Evolutionary conservation across 139 green algal species (phyloP), one percentile per base, ranked within the genome.

Genomic region (Marvania coccoides): DNA sequence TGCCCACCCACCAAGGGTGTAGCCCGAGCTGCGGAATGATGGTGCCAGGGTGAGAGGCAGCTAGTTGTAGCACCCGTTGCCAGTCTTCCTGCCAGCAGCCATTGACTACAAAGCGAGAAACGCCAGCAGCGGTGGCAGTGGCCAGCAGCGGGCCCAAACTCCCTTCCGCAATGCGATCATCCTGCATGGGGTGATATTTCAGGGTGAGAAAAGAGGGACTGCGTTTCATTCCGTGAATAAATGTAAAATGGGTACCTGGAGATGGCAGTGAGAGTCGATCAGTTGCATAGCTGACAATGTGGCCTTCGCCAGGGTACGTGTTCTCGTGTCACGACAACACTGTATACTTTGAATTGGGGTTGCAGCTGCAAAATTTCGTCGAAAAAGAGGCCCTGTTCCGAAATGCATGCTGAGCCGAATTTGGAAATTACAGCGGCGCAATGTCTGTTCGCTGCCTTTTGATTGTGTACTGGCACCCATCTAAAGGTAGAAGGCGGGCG

Each of bases 1-100:
- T 6, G 13, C 67, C 42, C 19, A 77, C 67, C 76, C 71, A 83
- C 75, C 75, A 85, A 8, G 78, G 78, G 40, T 85, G 78, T 14
- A 85, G 31, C 2, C 78, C 78, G 62, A 74, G 72, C 12, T 81
- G 73, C n/a, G 75, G 76, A 5, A 75, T 35, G 7, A 85, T 12
- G 12, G 1, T 6, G 40, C 31, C 19, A n/a, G 31, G 38, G 19
- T 72, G 29, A 33, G 46, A 5, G 1, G 37, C 45, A 5, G 38
- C 33, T 6, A 61, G 28, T 2, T 24, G 34, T 6, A 67, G 45
- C 15, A 85, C 78, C 23, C 67, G n/a, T 1, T 9, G 28, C 78
- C 78, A 85, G 54, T 85, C 78, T 13, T 58, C 63, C 40, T 67
- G 67, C 26, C 53, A 74, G 29, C 60, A 75, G 5, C 78, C 76